Percentiles rank a stretch among this genome's conserved stretches.
phyloP scores from a whole-genome alignment of 78 protist species.

The Polysphondylium violaceum region DNA sequence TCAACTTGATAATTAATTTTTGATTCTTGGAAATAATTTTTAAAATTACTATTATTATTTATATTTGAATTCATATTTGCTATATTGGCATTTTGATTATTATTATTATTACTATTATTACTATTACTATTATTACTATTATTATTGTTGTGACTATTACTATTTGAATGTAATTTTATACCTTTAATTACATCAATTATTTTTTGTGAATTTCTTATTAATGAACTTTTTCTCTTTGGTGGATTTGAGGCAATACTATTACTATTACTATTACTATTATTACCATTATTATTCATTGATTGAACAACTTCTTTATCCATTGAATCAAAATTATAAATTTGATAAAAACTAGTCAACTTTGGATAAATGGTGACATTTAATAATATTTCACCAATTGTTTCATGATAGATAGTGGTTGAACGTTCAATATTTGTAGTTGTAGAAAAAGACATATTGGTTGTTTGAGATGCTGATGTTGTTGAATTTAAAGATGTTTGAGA shows the following conservation, averaged over 20 bases:
- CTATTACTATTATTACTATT: slow-evolving; percentile 4
- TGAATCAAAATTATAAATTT: not conserved
- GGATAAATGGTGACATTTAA: slow-evolving; percentile 13
- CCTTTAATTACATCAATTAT: slow-evolving; percentile 18
- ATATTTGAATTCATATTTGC: not conserved
- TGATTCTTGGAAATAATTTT: not conserved
- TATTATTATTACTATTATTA: not conserved
- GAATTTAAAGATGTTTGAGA: not conserved
- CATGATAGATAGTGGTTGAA: not conserved
- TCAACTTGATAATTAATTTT: slow-evolving; percentile 4
- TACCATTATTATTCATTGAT: not conserved
- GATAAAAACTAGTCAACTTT: not conserved
- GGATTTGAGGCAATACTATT: not conserved
- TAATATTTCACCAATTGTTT: too few relatives aligned
- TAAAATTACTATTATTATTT: slow-evolving; percentile 3
- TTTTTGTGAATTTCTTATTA: slow-evolving; percentile 33
- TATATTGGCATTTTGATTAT: not conserved
- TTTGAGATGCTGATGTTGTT: not conserved
- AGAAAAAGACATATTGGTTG: not conserved
- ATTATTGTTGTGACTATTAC: not conserved
- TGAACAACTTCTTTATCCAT: not conserved
- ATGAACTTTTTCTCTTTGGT: slow-evolving; percentile 31
- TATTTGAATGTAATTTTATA: not conserved
- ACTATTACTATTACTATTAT: not conserved
- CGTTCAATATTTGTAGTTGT: not conserved